A percentile compares a stretch with the other conserved stretches of the same genome.
These are phyloP conservation scores for Sphaerulina musiva DNA, from an alignment of 2,329 filamentous ascomycete genomes.

Conservation along the genomic window DNA sequence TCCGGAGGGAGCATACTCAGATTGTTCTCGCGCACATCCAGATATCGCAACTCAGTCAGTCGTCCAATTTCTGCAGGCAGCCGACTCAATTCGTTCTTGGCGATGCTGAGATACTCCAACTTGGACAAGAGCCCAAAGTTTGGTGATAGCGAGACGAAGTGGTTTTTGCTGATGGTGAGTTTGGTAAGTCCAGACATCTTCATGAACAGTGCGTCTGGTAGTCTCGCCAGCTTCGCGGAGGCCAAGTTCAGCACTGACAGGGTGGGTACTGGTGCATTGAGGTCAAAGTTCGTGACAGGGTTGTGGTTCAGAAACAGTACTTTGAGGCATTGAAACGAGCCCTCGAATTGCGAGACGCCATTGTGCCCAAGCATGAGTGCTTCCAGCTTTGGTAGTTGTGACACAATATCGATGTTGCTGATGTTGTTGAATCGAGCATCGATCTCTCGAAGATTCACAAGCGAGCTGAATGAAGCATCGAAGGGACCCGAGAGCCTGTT, in stretches of 20 bases:
- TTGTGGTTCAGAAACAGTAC: constrained; percentile 88
- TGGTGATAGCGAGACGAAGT: constrained; percentile 81
- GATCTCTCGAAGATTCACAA: constrained; percentile 76
- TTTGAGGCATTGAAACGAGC: constrained; percentile 77
- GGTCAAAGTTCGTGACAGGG: constrained; percentile 87
- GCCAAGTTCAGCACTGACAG: constrained; percentile 83
- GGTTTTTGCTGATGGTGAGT: constrained; percentile 86
- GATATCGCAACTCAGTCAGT: constrained; percentile 70
- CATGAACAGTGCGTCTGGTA: constrained; percentile 78
- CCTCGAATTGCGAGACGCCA: constrained; percentile 79
- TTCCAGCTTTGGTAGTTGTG: constrained; percentile 77
- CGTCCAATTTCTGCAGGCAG: constrained; percentile 84
- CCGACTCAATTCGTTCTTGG: constrained; percentile 79
- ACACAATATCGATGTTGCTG: constrained; percentile 79
- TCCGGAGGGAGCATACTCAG: constrained; percentile 81
- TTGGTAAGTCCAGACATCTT: constrained; percentile 83
- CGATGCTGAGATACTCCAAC: constrained; percentile 87
- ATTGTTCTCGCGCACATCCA: constrained; percentile 92
- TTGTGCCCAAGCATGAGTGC: constrained; percentile 89
- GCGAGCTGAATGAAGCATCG: constrained; percentile 60
- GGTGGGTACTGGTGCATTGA: constrained; percentile 68
- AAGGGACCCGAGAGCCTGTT: constrained; percentile 76
- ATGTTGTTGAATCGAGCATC: constrained; percentile 93
- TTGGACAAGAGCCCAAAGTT: constrained; percentile 77
- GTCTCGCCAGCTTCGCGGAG: constrained; percentile 80